Evolutionary conservation across 169 alveolate genomes (phyloP).

Genomic region (Eimeria necatrix): DNA sequence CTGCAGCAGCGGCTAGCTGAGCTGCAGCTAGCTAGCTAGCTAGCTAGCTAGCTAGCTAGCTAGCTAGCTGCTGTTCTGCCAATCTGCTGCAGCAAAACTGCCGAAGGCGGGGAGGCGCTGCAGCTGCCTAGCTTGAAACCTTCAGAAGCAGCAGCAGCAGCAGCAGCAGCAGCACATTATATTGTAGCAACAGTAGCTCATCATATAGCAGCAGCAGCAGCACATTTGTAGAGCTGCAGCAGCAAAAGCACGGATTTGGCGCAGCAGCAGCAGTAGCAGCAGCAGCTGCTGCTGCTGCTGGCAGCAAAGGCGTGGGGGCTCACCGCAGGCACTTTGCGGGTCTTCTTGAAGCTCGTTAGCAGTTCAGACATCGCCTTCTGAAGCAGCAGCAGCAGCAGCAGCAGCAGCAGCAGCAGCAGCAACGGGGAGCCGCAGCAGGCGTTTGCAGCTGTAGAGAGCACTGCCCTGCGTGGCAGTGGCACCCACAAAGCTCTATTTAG

Average conservation of each 20-base stretch:
- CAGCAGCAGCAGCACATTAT: constrained; percentile 11
- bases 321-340: background rate
- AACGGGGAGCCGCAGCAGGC: background rate
- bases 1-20: background rate
- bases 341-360: background rate
- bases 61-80: background rate
- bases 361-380: background rate
- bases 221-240: constrained; percentile 1
- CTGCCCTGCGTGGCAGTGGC: too few species aligned
- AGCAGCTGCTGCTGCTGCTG: background rate
- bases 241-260: background rate
- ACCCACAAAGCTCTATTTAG: background rate
- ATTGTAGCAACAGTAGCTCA: background rate
- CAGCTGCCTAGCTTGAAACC: background rate
- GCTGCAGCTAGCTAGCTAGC: constrained; percentile 1
- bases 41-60: background rate
- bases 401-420: constrained; percentile 13
- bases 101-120: background rate
- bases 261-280: constrained; percentile 33
- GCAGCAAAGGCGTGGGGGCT: background rate
- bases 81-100: background rate
- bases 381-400: constrained; percentile 36
- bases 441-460: background rate
- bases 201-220: background rate
- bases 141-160: constrained; percentile 42